A percentile compares a stretch with the other conserved stretches of the same genome.
Evolutionary conservation across 2,329 filamentous ascomycete species (phyloP).

Genomic region (Teratosphaeria destructans): DNA sequence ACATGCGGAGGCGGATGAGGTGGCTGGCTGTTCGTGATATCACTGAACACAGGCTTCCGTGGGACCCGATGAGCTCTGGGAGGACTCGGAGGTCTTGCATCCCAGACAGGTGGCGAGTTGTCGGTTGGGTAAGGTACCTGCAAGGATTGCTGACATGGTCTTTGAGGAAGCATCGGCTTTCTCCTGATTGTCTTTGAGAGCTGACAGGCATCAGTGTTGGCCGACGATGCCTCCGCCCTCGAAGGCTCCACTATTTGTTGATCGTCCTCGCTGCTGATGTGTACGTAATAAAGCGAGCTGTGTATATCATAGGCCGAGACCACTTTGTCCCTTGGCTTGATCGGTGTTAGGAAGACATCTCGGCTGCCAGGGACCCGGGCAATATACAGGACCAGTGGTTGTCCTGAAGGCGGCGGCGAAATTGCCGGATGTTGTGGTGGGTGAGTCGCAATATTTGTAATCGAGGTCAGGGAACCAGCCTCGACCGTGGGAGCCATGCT

Average conservation of each 20-base stretch:
- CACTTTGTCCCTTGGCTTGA: slow-evolving; percentile 80
- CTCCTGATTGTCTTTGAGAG: slow-evolving; percentile 6
- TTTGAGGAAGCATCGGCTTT: neutral
- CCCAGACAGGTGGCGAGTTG: slow-evolving; percentile 2
- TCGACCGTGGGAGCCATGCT: slow-evolving; percentile 54
- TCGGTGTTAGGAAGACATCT: slow-evolving; percentile 85
- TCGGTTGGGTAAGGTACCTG: slow-evolving; percentile 4
- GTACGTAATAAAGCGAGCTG: slow-evolving; percentile 82
- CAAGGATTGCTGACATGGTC: neutral
- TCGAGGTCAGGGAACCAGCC: slow-evolving; percentile 59
- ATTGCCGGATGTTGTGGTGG: slow-evolving; percentile 81
- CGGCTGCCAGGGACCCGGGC: slow-evolving; percentile 82
- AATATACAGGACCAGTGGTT: slow-evolving; percentile 78
- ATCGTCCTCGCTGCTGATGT: slow-evolving; percentile 54
- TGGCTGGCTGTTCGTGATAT: neutral
- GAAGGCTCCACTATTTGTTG: slow-evolving; percentile 31
- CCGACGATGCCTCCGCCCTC: neutral
- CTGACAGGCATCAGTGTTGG: slow-evolving; percentile 9
- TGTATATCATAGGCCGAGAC: slow-evolving; percentile 81
- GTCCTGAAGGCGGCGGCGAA: slow-evolving; percentile 58
- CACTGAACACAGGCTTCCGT: slow-evolving; percentile 15
- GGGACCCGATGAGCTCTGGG: slow-evolving; percentile 9
- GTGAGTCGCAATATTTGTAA: slow-evolving; percentile 73
- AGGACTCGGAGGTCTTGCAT: slow-evolving; percentile 2
- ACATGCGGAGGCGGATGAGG: slow-evolving; percentile 1